phyloP scores from a whole-genome alignment of 768 basidiomycete genomes.

The Macrolepiota dolichaula region DNA sequence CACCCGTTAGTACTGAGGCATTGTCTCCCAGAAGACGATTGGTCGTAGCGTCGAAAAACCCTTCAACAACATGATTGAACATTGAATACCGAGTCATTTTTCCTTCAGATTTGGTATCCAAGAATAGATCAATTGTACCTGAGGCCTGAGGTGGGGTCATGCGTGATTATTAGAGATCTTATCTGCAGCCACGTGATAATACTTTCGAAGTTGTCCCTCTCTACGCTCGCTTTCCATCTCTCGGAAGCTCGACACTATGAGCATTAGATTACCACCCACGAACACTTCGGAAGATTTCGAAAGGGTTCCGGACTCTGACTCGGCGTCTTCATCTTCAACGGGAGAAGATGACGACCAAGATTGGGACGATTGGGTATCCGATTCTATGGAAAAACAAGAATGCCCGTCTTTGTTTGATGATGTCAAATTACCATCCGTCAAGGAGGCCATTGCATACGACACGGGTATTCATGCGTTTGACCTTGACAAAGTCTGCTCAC shows the following conservation, averaged over 20 bases:
- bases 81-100: too few species aligned
- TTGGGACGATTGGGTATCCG: slow-evolving; percentile 81
- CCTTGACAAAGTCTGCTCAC: slow-evolving; percentile 44
- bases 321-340: slow-evolving; percentile 25
- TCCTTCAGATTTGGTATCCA: too few species aligned
- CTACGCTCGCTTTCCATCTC: neutral
- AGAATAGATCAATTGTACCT: too few species aligned
- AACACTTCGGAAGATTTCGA: slow-evolving; percentile 19
- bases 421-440: slow-evolving; percentile 51
- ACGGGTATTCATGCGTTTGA: slow-evolving; percentile 58
- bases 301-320: slow-evolving; percentile 23
- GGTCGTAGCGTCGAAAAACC: too few species aligned
- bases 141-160: too few species aligned
- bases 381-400: slow-evolving; percentile 47
- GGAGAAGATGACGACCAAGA: slow-evolving; percentile 53
- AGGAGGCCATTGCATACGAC: slow-evolving; percentile 63
- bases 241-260: slow-evolving; percentile 27
- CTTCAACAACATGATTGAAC: too few species aligned
- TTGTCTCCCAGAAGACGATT: too few species aligned
- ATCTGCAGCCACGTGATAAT: slow-evolving; percentile 8
- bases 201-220: slow-evolving; percentile 9
- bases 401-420: slow-evolving; percentile 79
- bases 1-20: too few species aligned
- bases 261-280: slow-evolving; percentile 31
- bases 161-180: neutral